Evolutionary conservation across 495 filamentous ascomycete genomes (phyloP), one percentile per base, ranked within the genome.

Genomic region (Parmelia sp.): DNA sequence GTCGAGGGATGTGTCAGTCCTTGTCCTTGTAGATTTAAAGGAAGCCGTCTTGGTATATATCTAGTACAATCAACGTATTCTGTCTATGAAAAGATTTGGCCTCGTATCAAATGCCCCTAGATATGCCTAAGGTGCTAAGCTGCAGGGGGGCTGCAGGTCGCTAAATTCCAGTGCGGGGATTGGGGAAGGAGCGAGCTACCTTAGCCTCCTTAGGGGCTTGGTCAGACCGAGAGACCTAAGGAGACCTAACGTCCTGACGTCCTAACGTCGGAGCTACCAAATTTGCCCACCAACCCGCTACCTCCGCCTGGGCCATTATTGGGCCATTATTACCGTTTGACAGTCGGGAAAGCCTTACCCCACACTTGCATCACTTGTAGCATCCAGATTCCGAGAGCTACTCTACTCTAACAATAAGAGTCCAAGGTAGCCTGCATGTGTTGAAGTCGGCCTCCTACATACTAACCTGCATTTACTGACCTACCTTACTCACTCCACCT

Each of bases 91-190:
- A 44, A n/a, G n/a, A n/a, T n/a, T n/a, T n/a, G n/a, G n/a, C n/a
- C n/a, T n/a, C n/a, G n/a, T n/a, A n/a, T n/a, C n/a, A n/a, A n/a
- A n/a, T 44, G 39, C 9, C 39, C 39, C 39, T 40, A 40, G 12
- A 12, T 40, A 44, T 4, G 1, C 5, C 21, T 10, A 45, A 45
- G 42, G n/a, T 27, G 45, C 47, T 12, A 2, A 12, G 19, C 25
- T 29, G 5, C 39, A 3, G 15, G 11, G 29, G 55, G 55, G 29
- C 23, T 58, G 56, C 36, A 58, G 31, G 11, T 58, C 56, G 56
- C 56, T 58, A n/a, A 58, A n/a, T 37, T 37, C n/a, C 36, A 14
- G 51, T 40, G 57, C n/a, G 57, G 57, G 35, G 57, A 35, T n/a
- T n/a, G n/a, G n/a, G n/a, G n/a, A n/a, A n/a, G 2, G 40, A 3